Conservation (phyloP, 805 yeast species). For the Candida arabinofermentans region DNA sequence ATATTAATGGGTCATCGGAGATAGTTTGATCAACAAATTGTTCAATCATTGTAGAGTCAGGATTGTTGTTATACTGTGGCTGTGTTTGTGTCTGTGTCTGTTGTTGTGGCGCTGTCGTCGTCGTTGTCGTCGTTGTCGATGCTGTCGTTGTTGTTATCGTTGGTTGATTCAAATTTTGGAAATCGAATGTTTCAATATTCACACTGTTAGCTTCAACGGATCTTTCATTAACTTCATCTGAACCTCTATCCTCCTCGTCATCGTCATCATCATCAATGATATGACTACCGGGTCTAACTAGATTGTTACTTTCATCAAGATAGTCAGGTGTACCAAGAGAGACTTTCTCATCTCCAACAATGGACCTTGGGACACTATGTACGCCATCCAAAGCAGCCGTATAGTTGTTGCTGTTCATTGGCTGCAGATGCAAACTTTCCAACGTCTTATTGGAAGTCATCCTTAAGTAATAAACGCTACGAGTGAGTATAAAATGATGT, state of each 20-base stretch:
- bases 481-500: too few relatives aligned
- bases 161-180: neutral
- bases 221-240: neutral
- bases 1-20: too few relatives aligned
- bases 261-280: neutral
- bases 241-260: neutral
- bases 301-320: slow-evolving; percentile 29
- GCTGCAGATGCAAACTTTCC: slow-evolving; percentile 26
- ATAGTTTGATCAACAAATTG: neutral
- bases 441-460: slow-evolving; percentile 22
- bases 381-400: slow-evolving; percentile 31
- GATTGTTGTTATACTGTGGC: neutral
- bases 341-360: slow-evolving; percentile 20
- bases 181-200: slow-evolving; percentile 7
- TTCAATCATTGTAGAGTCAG: neutral
- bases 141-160: neutral
- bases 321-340: slow-evolving; percentile 3
- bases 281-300: slow-evolving; percentile 10
- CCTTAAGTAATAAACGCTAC: too few relatives aligned
- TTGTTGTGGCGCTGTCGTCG: neutral
- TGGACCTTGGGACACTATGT: slow-evolving; percentile 2
- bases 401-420: slow-evolving; percentile 30
- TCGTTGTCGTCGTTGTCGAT: neutral
- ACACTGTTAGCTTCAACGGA: slow-evolving; percentile 1
- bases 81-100: neutral